phyloP scores from a whole-genome alignment of 2,329 filamentous ascomycete species.

The Allantophomopsis cytisporea region DNA sequence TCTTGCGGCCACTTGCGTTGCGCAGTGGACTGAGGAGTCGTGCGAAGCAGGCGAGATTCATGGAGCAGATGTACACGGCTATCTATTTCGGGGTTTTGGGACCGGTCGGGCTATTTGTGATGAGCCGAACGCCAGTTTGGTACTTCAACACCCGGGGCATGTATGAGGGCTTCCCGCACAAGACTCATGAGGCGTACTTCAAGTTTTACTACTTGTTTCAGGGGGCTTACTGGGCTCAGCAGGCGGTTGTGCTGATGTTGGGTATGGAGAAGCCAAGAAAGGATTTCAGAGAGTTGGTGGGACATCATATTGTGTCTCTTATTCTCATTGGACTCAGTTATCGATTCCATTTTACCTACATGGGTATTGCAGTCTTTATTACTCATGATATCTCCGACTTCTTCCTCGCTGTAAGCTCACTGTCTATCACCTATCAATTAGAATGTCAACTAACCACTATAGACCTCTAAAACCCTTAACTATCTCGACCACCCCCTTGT shows the following conservation, averaged over 20 bases:
- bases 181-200: conserved; percentile 64
- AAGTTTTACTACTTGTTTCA: conserved; percentile 96
- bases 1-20: conserved; percentile 65
- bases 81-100: conserved; percentile 79
- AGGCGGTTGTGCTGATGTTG: conserved; percentile 75
- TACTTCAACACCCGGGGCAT: conserved; percentile 88
- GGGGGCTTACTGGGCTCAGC: conserved; percentile 91
- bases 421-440: background rate
- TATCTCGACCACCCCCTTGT: conserved; percentile 72
- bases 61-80: conserved; percentile 93
- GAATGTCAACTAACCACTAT: conserved; percentile 4
- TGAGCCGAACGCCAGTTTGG: conserved; percentile 85
- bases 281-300: conserved; percentile 87
- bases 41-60: conserved; percentile 78
- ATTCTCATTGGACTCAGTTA: conserved; percentile 77
- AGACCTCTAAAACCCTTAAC: conserved; percentile 86
- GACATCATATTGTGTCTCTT: conserved; percentile 83
- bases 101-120: conserved; percentile 77
- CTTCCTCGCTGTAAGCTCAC: conserved; percentile 71
- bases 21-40: conserved; percentile 55
- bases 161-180: conserved; percentile 82
- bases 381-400: conserved; percentile 93
- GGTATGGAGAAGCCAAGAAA: conserved; percentile 88
- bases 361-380: conserved; percentile 85
- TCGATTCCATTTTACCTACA: conserved; percentile 93